A percentile compares a stretch with the other conserved stretches of the same genome.
phyloP scores from a whole-genome alignment of 768 basidiomycete genomes.

The Tricholoma sp. region DNA sequence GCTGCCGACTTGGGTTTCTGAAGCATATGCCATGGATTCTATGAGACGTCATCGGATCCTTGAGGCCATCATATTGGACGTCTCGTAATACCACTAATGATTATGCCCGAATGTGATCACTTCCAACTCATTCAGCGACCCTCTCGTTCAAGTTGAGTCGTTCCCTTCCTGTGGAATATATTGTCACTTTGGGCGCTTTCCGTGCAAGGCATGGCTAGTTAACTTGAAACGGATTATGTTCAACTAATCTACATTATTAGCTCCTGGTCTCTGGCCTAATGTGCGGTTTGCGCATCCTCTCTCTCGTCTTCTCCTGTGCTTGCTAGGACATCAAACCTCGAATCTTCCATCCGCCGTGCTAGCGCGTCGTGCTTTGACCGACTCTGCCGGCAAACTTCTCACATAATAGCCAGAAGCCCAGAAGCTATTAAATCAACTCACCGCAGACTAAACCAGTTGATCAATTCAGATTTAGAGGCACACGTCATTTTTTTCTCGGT shows the following conservation, averaged over 20 bases:
- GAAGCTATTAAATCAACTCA: background rate
- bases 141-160: too few relatives aligned
- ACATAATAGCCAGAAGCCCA: background rate
- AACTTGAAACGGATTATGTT: background rate
- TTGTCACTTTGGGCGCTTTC: background rate
- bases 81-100: too few relatives aligned
- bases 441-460: background rate
- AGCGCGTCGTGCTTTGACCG: constrained; percentile 2
- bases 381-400: background rate
- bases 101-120: background rate
- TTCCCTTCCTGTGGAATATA: background rate
- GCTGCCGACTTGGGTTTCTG: too few relatives aligned
- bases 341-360: constrained; percentile 9
- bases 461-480: background rate
- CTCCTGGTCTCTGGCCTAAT: too few relatives aligned
- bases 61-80: too few relatives aligned
- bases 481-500: background rate
- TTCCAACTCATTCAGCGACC: too few relatives aligned
- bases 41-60: too few relatives aligned
- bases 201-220: background rate
- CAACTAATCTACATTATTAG: background rate
- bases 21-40: too few relatives aligned
- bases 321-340: background rate
- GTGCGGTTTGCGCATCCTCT: background rate
- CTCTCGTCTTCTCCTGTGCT: background rate